Percentiles rank a stretch among this genome's conserved stretches.
Conservation (phyloP, 148 eudicot species). For the Talinum fruticosum region DNA sequence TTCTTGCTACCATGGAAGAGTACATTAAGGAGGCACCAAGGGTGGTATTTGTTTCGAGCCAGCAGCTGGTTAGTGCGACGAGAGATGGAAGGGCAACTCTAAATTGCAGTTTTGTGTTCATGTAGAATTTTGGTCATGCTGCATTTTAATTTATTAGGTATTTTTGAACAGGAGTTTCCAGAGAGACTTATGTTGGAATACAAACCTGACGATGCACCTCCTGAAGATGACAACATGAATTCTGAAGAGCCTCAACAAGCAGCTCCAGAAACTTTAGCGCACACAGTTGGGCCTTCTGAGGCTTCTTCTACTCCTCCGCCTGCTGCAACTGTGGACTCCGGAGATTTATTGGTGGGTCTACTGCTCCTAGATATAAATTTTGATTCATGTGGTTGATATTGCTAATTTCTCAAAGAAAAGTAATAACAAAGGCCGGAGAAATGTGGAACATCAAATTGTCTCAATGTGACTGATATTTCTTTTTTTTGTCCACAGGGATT, state of each 20-base stretch:
- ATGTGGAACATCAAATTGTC: slow-evolving; percentile 2
- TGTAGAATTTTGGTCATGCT: background rate
- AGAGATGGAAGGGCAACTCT: background rate
- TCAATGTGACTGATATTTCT: background rate
- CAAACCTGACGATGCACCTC: slow-evolving; percentile 53
- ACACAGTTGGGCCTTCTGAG: slow-evolving; percentile 37
- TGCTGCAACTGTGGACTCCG: slow-evolving; percentile 54
- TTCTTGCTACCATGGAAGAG: slow-evolving; percentile 87
- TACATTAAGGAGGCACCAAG: slow-evolving; percentile 96
- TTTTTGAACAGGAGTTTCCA: slow-evolving; percentile 75
- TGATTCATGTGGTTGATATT: background rate
- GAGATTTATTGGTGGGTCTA: slow-evolving; percentile 69
- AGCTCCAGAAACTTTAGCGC: slow-evolving; percentile 39
- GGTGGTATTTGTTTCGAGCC: slow-evolving; percentile 64
- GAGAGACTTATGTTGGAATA: slow-evolving; percentile 87
- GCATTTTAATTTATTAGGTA: background rate
- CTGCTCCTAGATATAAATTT: background rate
- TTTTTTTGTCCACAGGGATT: slow-evolving; percentile 52
- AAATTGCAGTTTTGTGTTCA: background rate
- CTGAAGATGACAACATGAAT: slow-evolving; percentile 38
- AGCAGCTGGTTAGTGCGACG: slow-evolving; percentile 52
- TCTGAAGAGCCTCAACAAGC: slow-evolving; percentile 49
- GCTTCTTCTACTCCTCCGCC: slow-evolving; percentile 41
- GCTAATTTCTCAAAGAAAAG: too few species aligned
- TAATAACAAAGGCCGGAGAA: background rate